Evolutionary conservation across 352 stramenopile genomes (phyloP), one percentile per base, ranked within the genome.

Genomic region (Pythium oligandrum): DNA sequence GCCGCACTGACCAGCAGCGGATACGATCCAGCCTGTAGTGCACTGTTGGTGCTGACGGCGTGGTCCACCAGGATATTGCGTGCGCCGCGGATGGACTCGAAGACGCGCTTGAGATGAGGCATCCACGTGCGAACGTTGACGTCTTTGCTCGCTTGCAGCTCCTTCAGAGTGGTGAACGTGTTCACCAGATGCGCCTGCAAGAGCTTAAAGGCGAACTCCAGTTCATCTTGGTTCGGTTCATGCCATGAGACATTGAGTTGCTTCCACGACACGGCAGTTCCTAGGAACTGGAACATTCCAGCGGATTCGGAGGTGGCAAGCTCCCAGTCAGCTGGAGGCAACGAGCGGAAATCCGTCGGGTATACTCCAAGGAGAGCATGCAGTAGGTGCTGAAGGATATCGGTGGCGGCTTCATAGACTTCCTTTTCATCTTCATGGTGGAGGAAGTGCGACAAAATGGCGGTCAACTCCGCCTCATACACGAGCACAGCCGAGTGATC

Each of bases 231-330:
- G 48, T 67, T 73, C 12, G 80, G 80, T 45, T 88, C 75, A 31
- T 90, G 76, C 80, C 80, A 90, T n/a, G 55, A 39, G 3, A 84
- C 58, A 1, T 59, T 61, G 4, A 89, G 40, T 11, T 67, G 64
- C 38, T 75, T 77, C 75, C 75, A 89, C 17, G 71, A 74, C 49
- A 84, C 49, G 0, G 63, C 65, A 30, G 61, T 48, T 2, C 80
- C 80, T 7, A 90, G 53, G 50, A 83, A 90, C 42, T 88, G 75
- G 45, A 80, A 84, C 55, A 78, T 75, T 17, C 71, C 69, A 44
- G 63, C 75, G 6, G 68, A 55, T 11, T 49, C 48, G 33, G 61
- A 75, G 6, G 60, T 76, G 10, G 72, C 76, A 37, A 73, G 48
- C 3, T 33, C 11, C 78, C 75, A 88, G 32, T 78, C 70, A 4